These are phyloP conservation scores for Zychaea mexicana DNA, from an alignment of 371 early-diverging fungal species.

Conservation along the genomic window DNA sequence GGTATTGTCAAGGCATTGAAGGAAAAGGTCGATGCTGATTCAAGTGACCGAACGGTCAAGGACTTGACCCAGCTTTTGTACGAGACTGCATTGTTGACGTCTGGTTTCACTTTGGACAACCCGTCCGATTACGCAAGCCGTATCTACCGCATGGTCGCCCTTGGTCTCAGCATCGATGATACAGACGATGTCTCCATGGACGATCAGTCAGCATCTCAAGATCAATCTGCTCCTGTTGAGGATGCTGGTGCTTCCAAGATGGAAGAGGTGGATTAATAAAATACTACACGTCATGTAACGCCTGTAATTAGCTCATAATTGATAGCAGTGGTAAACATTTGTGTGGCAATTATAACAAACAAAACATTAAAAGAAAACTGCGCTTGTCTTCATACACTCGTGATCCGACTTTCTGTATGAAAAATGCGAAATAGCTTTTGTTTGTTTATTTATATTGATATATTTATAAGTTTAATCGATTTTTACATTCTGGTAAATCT, in stretches of 20 bases:
- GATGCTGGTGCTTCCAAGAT: conserved; percentile 80
- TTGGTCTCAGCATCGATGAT: conserved; percentile 94
- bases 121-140: conserved; percentile 91
- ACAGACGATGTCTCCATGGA: conserved; percentile 51
- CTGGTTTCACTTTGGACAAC: conserved; percentile 97
- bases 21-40: conserved; percentile 84
- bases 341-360: no score
- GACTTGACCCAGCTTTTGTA: conserved; percentile 92
- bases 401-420: no score
- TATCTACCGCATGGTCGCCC: conserved; percentile 98
- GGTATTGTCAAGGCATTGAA: conserved; percentile 92
- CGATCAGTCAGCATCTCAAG: conserved; percentile 40
- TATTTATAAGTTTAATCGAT: conserved; percentile 49
- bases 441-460: background rate
- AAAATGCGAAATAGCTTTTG: no score
- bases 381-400: no score
- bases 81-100: conserved; percentile 93
- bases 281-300: no score
- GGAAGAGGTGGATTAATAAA: conserved; percentile 8
- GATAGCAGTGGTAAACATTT: no score
- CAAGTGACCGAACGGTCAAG: conserved; percentile 96
- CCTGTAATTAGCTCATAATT: no score
- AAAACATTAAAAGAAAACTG: no score
- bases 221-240: conserved; percentile 68
- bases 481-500: conserved; percentile 77